Evolutionary conservation across 208 protist genomes (phyloP).

Genomic region (Angomonas desouzai): DNA sequence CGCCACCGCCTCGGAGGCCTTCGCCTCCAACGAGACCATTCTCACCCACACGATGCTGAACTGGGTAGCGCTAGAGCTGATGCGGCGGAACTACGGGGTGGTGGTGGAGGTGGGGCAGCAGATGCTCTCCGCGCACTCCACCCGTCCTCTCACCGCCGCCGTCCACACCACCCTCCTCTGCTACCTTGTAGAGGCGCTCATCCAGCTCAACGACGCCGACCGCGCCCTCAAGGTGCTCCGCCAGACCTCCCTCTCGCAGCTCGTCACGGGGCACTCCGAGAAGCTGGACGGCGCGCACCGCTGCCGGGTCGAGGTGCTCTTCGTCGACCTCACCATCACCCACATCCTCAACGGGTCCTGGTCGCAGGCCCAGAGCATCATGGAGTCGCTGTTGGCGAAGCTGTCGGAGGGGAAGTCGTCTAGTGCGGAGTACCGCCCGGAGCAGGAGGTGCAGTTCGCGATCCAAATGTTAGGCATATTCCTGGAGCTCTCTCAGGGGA

Average conservation of each 20-base stretch:
- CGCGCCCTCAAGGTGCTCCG: slow-evolving; percentile 68
- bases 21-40: slow-evolving; percentile 50
- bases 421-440: slow-evolving; percentile 47
- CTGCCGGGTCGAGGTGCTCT: slow-evolving; percentile 78
- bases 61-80: slow-evolving; percentile 71
- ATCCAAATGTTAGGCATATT: slow-evolving; percentile 79
- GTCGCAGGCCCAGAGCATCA: slow-evolving; percentile 74
- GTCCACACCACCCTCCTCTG: slow-evolving; percentile 73
- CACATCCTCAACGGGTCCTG: slow-evolving; percentile 80
- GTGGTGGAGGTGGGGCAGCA: slow-evolving; percentile 65
- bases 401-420: slow-evolving; percentile 53
- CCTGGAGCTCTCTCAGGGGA: slow-evolving; percentile 80
- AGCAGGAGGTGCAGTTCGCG: slow-evolving; percentile 63
- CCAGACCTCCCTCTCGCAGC: slow-evolving; percentile 54
- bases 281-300: slow-evolving; percentile 65
- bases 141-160: slow-evolving; percentile 46
- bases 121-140: slow-evolving; percentile 62
- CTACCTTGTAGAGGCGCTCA: slow-evolving; percentile 78
- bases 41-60: slow-evolving; percentile 76
- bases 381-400: slow-evolving; percentile 79
- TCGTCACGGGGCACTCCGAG: slow-evolving; percentile 41
- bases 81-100: slow-evolving; percentile 71
- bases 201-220: slow-evolving; percentile 79
- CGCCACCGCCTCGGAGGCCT: slow-evolving; percentile 48
- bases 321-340: slow-evolving; percentile 77